A percentile compares a stretch with the other conserved stretches of the same genome.
Evolutionary conservation across 176 grass and related monocot species (phyloP).

Genomic region (Dactylis glomerata): DNA sequence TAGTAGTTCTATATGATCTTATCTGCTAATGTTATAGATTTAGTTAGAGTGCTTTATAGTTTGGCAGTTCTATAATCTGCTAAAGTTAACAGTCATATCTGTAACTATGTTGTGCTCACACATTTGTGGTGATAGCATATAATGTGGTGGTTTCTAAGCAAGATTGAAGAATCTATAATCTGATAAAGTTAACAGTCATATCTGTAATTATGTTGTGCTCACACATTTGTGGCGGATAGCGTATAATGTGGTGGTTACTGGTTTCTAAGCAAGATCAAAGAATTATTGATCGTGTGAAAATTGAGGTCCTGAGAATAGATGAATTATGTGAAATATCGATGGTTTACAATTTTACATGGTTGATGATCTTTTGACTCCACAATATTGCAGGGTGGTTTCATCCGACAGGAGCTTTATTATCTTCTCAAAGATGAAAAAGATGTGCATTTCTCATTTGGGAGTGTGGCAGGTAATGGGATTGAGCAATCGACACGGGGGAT

Average conservation of each 20-base stretch:
- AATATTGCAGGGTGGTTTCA: constrained; percentile 54
- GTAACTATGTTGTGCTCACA: too few relatives aligned
- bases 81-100: too few relatives aligned
- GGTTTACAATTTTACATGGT: constrained; percentile 11
- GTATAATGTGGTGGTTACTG: not conserved
- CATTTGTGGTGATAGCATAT: too few relatives aligned
- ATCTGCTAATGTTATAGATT: too few relatives aligned
- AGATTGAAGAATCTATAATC: too few relatives aligned
- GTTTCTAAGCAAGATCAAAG: not conserved
- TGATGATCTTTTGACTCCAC: constrained; percentile 9
- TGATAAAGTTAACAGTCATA: not conserved
- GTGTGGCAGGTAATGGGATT: constrained; percentile 50
- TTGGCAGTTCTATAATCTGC: too few relatives aligned
- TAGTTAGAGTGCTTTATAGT: too few relatives aligned
- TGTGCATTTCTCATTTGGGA: constrained; percentile 71
- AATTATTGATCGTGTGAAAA: not conserved
- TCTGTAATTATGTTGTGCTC: not conserved
- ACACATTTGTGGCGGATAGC: not conserved
- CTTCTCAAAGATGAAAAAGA: constrained; percentile 72
- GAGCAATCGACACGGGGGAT: constrained; percentile 47
- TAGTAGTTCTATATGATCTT: too few relatives aligned
- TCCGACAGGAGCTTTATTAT: constrained; percentile 63
- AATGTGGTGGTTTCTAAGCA: too few relatives aligned
- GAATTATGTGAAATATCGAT: not conserved
- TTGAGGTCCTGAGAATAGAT: not conserved